Evolutionary conservation across 2,329 filamentous ascomycete genomes (phyloP), one percentile per base, ranked within the genome.

Genomic region (Ophiostoma ulmi): DNA sequence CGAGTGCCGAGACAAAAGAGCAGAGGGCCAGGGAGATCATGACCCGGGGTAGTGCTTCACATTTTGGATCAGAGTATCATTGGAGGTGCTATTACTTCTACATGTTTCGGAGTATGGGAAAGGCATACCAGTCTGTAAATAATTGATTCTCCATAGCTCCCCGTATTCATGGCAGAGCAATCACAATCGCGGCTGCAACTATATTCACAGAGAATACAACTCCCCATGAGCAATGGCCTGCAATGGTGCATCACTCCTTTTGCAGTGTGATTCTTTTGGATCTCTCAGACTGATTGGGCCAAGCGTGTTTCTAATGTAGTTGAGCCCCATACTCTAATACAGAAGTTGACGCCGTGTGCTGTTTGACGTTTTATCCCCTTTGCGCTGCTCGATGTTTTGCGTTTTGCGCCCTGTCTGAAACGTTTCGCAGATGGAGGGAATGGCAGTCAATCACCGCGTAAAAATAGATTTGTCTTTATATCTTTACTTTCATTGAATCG

Each of bases 341-440:
- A 31, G 6, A 52, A 52, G 17, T 17, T 17, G 44, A 44, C 39
- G 31, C 31, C 4, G 31, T 48, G 44, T 48, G 52, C n/a, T 58
- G n/a, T 63, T 17, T 63, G 58, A 36, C 58, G 52, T 58, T 58
- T 58, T 58, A 63, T 63, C 58, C 58, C 58, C 20, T 26, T 35
- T 63, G 22, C 48, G 14, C 20, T n/a, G 44, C 44, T 48, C 22
- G 3, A 1, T 58, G 52, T 58, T 52, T 63, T 35, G 55, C 35
- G 58, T 63, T 35, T 63, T 63, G 58, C 26, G 58, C 26, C 58
- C 58, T 63, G 58, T 20, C 58, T 63, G 58, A 63, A 63, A 63
- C 58, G 58, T 63, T 22, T 55, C 58, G 58, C 26, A 63, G 13
- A 17, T 26, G 13, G 13, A 7, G 13, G 6, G 44, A 22, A 55